phyloP scores from a whole-genome alignment of 148 eudicot species.

The Vaccinium vitisidaea region DNA sequence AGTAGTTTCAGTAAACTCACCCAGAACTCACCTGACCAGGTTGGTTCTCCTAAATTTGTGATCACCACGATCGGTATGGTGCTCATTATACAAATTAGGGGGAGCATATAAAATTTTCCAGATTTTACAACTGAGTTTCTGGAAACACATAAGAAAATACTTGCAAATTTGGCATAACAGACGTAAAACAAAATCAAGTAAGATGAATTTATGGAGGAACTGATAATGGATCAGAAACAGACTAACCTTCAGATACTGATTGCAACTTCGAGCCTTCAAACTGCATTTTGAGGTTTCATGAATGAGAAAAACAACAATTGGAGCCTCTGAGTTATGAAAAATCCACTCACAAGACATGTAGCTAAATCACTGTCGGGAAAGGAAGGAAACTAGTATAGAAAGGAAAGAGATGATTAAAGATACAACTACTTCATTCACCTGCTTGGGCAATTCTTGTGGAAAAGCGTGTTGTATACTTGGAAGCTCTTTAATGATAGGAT shows the following conservation, averaged over 20 bases:
- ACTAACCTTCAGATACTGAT: slow-evolving; percentile 39
- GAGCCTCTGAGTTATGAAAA: background rate
- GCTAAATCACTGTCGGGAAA: background rate
- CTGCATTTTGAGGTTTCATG: slow-evolving; percentile 32
- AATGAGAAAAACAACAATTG: background rate
- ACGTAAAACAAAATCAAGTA: background rate
- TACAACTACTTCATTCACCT: slow-evolving; percentile 15
- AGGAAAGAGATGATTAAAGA: slow-evolving; percentile 14
- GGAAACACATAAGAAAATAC: background rate
- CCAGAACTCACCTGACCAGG: background rate
- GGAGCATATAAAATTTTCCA: background rate
- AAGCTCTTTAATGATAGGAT: slow-evolving; percentile 11
- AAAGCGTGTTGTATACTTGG: slow-evolving; percentile 8
- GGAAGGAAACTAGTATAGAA: background rate
- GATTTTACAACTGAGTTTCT: background rate
- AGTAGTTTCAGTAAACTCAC: background rate
- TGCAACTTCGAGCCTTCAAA: slow-evolving; percentile 24
- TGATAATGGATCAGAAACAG: slow-evolving; percentile 14
- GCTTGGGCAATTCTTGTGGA: slow-evolving; percentile 24
- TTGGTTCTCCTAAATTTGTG: background rate
- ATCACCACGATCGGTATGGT: background rate
- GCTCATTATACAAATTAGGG: background rate
- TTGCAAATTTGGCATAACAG: background rate
- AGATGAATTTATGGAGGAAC: background rate
- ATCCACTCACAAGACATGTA: slow-evolving; percentile 4